Evolutionary conservation across 768 basidiomycete species (phyloP), one percentile per base, ranked within the genome.

Genomic region (Auriscalpium vulgare): DNA sequence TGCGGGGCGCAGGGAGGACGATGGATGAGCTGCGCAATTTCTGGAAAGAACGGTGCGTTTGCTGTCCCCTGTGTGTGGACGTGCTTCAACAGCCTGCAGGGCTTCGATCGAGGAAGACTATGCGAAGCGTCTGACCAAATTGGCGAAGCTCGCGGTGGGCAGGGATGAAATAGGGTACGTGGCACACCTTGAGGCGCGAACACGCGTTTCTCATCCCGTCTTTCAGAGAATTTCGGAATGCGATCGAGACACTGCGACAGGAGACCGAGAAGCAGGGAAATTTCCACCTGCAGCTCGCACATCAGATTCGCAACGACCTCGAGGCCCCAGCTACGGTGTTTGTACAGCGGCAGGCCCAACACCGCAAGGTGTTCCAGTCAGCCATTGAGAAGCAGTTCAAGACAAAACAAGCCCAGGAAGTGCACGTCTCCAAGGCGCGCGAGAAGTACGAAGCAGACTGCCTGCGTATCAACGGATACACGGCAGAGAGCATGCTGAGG

Each of bases 391-490:
- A 94, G 71, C 80, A 86, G 63, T 95, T 85, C 79, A 94, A 93
- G 72, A 79, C 79, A 48, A 95, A 97, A 68, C 87, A 90, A 64
- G 79, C 84, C 5, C 91, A 95, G 60, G 92, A 95, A 65, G 75
- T 77, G 10, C 85, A 94, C 61, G 93, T 97, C 46, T 76, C 76
- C 64, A 93, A 93, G 68, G 91, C 97, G 2, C 83, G 89, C 59
- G 91, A 95, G 68, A 91, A 93, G 67, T 98, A 97, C 72, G 91
- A 97, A 70, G 75, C 78, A 50, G 95, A 98, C 65, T 95, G 94
- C 68, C 75, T 95, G 17, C 83, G 87, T 50, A 95, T 97, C 75
- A 97, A 97, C 65, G 88, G 91, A 1, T 93, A 88, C 65, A 93
- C 93, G 4, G 94, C 94, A 5, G 93, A 97, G 68, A 82, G 87